phyloP scores from a whole-genome alignment of 352 stramenopile species.

The Globisporangium apiculatum region DNA sequence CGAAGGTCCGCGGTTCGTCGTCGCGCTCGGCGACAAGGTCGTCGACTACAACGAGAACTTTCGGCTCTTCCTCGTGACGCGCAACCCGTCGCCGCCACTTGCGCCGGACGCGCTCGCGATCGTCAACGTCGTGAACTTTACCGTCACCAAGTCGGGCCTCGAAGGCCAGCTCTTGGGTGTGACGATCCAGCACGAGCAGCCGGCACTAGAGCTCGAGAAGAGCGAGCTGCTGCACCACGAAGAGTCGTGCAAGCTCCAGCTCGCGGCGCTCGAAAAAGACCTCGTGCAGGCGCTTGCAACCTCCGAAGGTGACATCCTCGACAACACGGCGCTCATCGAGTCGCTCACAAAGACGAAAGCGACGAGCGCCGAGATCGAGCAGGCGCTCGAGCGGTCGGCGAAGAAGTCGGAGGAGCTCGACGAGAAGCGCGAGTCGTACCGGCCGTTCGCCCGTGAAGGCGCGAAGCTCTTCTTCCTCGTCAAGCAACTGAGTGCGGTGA shows the following conservation, averaged over 20 bases:
- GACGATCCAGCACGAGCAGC: constrained; percentile 93
- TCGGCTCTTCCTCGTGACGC: constrained; percentile 87
- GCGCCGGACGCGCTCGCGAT: constrained; percentile 86
- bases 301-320: constrained; percentile 93
- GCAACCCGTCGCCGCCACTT: constrained; percentile 85
- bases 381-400: constrained; percentile 80
- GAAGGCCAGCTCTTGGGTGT: constrained; percentile 92
- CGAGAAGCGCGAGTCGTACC: constrained; percentile 89
- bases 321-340: constrained; percentile 93
- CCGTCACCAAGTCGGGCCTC: constrained; percentile 89
- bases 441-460: constrained; percentile 83
- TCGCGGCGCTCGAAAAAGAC: constrained; percentile 90
- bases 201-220: constrained; percentile 92
- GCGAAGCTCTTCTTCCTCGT: constrained; percentile 93
- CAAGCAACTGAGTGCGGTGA: constrained; percentile 82
- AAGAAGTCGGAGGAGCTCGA: constrained; percentile 90
- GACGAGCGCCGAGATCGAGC: constrained; percentile 88
- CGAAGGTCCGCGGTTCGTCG: constrained; percentile 88
- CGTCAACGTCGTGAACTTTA: constrained; percentile 94
- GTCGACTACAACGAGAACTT: constrained; percentile 96
- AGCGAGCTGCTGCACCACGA: constrained; percentile 88
- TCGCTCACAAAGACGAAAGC: constrained; percentile 92
- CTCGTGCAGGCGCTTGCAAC: constrained; percentile 90
- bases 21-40: constrained; percentile 88
- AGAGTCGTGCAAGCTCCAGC: constrained; percentile 93